Evolutionary conservation across 2,329 filamentous ascomycete genomes (phyloP).

Genomic region (Eutypa lata): DNA sequence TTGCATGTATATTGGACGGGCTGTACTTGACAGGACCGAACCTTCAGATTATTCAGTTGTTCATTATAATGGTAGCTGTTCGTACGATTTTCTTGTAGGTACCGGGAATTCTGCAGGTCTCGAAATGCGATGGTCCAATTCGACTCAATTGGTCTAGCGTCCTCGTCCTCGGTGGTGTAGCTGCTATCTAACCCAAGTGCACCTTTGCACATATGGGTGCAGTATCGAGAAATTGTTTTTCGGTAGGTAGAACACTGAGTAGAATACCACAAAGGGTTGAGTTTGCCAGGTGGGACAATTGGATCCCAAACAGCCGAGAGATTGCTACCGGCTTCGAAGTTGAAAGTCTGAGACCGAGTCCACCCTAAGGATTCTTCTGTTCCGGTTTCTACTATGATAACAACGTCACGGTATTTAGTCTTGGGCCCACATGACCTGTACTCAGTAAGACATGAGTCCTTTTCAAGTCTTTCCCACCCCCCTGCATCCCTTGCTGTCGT

Average conservation of each 20-base stretch:
- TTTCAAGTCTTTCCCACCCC: neutral
- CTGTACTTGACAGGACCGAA: slow-evolving; percentile 4
- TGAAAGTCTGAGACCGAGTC: slow-evolving; percentile 2
- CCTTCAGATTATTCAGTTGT: neutral
- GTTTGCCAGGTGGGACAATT: neutral
- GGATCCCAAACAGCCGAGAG: neutral
- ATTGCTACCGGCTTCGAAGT: neutral
- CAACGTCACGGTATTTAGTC: slow-evolving; percentile 5
- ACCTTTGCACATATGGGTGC: neutral
- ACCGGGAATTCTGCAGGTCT: too few relatives aligned
- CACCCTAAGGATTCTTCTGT: slow-evolving; percentile 1
- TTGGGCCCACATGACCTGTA: slow-evolving; percentile 7
- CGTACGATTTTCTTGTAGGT: too few relatives aligned
- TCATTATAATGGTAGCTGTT: neutral
- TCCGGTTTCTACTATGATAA: slow-evolving; percentile 9
- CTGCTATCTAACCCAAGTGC: neutral
- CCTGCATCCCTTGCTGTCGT: neutral
- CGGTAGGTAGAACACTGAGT: neutral
- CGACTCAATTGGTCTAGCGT: neutral
- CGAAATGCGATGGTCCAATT: neutral
- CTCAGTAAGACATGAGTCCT: slow-evolving; percentile 12
- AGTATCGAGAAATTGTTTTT: neutral
- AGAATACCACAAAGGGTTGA: slow-evolving; percentile 7
- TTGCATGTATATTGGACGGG: slow-evolving; percentile 1
- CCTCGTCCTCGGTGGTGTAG: too few relatives aligned